Evolutionary conservation across 2,329 filamentous ascomycete genomes (phyloP).

Genomic region (Chrysoporthe cubensis): DNA sequence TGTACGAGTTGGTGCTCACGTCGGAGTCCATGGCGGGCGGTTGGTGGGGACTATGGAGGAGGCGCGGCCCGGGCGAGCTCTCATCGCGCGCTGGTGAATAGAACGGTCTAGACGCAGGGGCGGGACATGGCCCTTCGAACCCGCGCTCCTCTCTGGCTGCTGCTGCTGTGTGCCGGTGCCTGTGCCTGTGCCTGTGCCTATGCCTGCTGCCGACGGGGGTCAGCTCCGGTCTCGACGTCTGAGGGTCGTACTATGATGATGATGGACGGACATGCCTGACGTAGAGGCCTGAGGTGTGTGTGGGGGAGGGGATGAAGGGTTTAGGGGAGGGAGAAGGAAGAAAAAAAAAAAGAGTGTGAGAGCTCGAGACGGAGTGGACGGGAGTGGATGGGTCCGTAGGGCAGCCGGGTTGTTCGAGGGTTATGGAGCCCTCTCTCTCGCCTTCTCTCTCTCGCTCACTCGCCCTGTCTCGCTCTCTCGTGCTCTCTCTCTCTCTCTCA

Average conservation of each 20-base stretch:
- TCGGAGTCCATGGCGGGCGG: slow-evolving; percentile 34
- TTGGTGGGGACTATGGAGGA: slow-evolving; percentile 19
- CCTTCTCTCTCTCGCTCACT: neutral
- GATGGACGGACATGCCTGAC: slow-evolving; percentile 9
- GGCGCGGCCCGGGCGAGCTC: slow-evolving; percentile 10
- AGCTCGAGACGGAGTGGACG: neutral
- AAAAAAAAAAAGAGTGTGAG: neutral
- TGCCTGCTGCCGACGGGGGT: neutral
- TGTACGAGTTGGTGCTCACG: slow-evolving; percentile 30
- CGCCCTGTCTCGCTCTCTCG: too few species aligned
- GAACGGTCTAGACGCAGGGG: slow-evolving; percentile 11
- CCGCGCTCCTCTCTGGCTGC: neutral
- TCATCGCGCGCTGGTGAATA: slow-evolving; percentile 15
- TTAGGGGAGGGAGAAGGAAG: neutral
- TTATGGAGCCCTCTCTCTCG: neutral
- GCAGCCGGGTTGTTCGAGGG: neutral
- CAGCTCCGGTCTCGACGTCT: slow-evolving; percentile 1
- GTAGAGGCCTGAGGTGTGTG: neutral
- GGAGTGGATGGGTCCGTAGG: neutral
- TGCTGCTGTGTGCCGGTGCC: too few species aligned
- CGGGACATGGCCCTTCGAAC: neutral
- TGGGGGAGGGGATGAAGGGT: neutral
- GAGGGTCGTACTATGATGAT: too few species aligned
- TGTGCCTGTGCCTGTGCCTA: neutral
- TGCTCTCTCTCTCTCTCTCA: too few species aligned